Evolutionary conservation across 192 early-diverging fungal genomes (phyloP).

Genomic region (Pecoramyces ruminantium): DNA sequence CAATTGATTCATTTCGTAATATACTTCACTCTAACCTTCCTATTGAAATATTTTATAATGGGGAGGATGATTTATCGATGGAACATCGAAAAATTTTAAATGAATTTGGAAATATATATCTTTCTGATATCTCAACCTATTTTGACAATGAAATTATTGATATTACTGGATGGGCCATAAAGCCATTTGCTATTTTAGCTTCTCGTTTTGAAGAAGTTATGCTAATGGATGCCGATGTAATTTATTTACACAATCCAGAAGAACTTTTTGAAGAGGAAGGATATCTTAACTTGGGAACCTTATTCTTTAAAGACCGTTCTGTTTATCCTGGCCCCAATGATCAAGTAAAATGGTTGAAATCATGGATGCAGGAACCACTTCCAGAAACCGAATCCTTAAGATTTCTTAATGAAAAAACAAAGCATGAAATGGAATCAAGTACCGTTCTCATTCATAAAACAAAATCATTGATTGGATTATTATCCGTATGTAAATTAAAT

Average conservation of each 20-base stretch:
- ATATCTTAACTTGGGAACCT: slow-evolving; percentile 24
- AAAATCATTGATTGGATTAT: slow-evolving; percentile 1
- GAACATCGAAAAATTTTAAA: slow-evolving; percentile 10
- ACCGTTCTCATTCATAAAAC: background rate
- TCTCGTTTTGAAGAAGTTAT: slow-evolving; percentile 39
- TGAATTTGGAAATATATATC: slow-evolving; percentile 10
- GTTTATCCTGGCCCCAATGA: slow-evolving; percentile 13
- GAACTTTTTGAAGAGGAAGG: slow-evolving; percentile 25
- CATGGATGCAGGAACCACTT: slow-evolving; percentile 22
- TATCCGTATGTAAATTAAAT: background rate
- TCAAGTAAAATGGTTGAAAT: slow-evolving; percentile 25
- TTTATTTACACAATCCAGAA: slow-evolving; percentile 40
- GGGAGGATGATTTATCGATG: too few species aligned
- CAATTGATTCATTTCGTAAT: too few species aligned
- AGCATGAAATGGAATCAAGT: slow-evolving; percentile 8
- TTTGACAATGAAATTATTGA: slow-evolving; percentile 17
- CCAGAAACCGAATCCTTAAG: slow-evolving; percentile 17
- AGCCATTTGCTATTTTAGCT: slow-evolving; percentile 49
- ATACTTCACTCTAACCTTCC: too few species aligned
- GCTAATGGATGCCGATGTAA: slow-evolving; percentile 51
- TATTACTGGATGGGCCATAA: slow-evolving; percentile 42
- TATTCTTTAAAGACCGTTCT: slow-evolving; percentile 50
- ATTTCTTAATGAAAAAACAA: slow-evolving; percentile 12
- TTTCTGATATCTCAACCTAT: slow-evolving; percentile 11
- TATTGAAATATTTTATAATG: too few species aligned